Conservation (phyloP, 306 rosid species). For the Trichosanthes truncata region DNA sequence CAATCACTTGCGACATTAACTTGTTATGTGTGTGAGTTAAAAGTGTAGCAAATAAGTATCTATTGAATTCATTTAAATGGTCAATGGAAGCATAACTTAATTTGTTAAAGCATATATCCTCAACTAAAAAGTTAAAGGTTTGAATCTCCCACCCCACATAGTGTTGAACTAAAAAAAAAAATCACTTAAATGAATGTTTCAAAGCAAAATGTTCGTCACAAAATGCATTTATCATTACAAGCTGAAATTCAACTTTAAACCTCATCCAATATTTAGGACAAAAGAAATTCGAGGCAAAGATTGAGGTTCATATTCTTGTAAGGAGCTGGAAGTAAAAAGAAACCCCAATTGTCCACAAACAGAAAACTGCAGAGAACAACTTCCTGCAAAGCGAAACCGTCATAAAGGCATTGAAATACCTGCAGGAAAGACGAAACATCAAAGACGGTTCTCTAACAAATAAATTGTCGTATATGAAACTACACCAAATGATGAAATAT, state of each 20-base stretch:
- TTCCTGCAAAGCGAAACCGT: constrained; percentile 15
- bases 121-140: too few species aligned
- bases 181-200: background rate
- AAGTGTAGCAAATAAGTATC: background rate
- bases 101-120: too few species aligned
- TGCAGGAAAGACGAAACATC: constrained; percentile 29
- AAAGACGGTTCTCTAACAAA: background rate
- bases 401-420: constrained; percentile 99
- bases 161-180: too few species aligned
- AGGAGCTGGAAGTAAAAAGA: constrained; percentile 16
- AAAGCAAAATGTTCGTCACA: background rate
- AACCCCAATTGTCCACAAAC: constrained; percentile 21
- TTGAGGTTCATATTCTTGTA: constrained; percentile 23
- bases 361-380: constrained; percentile 17
- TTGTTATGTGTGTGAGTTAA: background rate
- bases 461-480: background rate
- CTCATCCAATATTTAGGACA: background rate
- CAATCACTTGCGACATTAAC: background rate
- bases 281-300: constrained; percentile 14
- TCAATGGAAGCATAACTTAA: too few species aligned
- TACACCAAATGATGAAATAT: background rate
- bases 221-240: background rate
- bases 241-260: constrained; percentile 5
- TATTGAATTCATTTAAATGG: background rate
- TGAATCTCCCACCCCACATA: too few species aligned